A percentile compares a stretch with the other conserved stretches of the same genome.
Evolutionary conservation across 2,329 filamentous ascomycete genomes (phyloP).

Genomic region (Ascochyta lentis): DNA sequence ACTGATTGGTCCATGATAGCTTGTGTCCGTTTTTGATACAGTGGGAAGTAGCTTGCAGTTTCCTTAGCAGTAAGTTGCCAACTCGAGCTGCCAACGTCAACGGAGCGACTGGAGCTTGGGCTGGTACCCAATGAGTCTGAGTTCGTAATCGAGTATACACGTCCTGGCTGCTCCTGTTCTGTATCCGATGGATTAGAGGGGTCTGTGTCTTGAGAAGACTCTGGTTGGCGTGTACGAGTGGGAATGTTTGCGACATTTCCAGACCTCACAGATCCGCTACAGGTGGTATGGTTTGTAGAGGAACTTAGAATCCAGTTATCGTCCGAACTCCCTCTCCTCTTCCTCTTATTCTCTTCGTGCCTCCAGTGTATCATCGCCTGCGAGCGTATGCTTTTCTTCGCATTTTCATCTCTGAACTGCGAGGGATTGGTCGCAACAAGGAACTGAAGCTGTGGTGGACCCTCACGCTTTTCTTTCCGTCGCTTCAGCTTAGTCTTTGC

Average conservation of each 20-base stretch:
- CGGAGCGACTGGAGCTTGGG: background rate
- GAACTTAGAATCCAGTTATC: background rate
- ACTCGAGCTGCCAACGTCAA: background rate
- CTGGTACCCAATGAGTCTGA: background rate
- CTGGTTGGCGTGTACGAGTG: background rate
- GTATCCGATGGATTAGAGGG: background rate
- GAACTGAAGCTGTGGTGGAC: constrained; percentile 39
- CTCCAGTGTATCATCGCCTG: constrained; percentile 44
- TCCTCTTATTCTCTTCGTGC: constrained; percentile 23
- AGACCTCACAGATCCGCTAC: background rate
- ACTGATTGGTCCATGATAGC: constrained; percentile 6
- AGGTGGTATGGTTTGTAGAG: background rate
- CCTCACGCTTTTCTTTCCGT: constrained; percentile 31
- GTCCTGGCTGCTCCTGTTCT: background rate
- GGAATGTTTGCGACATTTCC: background rate
- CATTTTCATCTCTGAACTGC: constrained; percentile 38
- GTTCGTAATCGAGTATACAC: background rate
- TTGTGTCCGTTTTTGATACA: background rate
- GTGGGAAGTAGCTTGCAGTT: constrained; percentile 3
- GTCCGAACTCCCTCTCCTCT: constrained; percentile 11
- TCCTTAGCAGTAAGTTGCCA: constrained; percentile 6
- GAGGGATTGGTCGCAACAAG: constrained; percentile 38
- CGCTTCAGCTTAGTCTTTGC: constrained; percentile 18
- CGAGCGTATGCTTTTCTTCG: constrained; percentile 40
- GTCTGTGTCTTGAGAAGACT: background rate